phyloP scores from a whole-genome alignment of 371 early-diverging fungal genomes.

The Mortierella sp. region DNA sequence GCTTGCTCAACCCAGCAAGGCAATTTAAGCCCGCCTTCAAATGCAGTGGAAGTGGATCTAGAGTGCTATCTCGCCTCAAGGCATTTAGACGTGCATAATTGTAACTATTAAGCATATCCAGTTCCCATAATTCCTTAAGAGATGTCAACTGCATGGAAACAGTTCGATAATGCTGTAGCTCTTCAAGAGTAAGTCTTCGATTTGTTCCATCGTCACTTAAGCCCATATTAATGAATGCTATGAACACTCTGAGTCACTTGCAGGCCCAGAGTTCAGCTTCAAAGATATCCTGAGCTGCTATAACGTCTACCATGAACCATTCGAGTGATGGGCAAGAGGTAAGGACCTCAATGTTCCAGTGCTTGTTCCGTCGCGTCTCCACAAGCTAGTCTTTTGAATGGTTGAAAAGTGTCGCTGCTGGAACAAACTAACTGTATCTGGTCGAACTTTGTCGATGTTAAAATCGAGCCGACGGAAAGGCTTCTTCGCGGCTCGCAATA shows the following conservation, averaged over 20 bases:
- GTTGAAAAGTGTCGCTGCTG: not conserved
- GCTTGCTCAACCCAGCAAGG: not conserved
- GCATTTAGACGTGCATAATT: not conserved
- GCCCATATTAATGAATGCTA: not conserved
- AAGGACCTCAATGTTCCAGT: not conserved
- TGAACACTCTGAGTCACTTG: not conserved
- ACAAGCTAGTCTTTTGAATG: not conserved
- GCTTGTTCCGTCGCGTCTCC: not conserved
- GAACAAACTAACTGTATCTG: not conserved
- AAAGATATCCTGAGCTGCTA: not conserved
- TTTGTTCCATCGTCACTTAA: not conserved
- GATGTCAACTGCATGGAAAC: not conserved
- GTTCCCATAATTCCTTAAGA: not conserved
- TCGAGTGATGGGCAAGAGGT: conserved; percentile 1
- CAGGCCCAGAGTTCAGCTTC: conserved; percentile 3
- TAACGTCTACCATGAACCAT: not conserved
- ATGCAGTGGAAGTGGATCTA: conserved; percentile 3
- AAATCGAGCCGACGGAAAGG: conserved; percentile 17
- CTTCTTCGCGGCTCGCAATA: not conserved
- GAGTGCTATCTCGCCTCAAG: not conserved
- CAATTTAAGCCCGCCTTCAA: conserved; percentile 4
- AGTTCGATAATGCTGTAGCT: not conserved
- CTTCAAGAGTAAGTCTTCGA: conserved; percentile 1
- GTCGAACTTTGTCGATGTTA: not conserved
- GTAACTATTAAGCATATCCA: conserved; percentile 5